phyloP scores from a whole-genome alignment of 2,329 filamentous ascomycete genomes.

The Fusarium papillatum region DNA sequence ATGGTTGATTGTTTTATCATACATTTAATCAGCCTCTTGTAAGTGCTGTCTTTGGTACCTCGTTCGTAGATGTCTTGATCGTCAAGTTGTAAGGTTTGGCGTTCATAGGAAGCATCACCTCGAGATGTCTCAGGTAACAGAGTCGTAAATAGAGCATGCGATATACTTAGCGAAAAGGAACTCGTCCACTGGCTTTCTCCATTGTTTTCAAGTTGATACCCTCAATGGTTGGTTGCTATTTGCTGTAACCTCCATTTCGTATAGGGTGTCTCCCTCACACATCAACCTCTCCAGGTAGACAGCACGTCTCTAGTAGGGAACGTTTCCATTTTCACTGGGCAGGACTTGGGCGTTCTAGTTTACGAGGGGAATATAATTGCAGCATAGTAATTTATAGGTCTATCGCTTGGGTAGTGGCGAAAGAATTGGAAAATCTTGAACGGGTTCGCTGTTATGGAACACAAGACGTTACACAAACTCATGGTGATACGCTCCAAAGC shows the following conservation, averaged over 20 bases:
- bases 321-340: neutral
- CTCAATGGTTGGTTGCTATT: neutral
- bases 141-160: neutral
- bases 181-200: neutral
- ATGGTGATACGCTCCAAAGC: neutral
- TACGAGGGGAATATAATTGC: neutral
- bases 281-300: neutral
- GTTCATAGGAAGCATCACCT: neutral
- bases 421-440: neutral
- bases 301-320: too few species aligned
- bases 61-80: neutral
- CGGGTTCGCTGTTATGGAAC: neutral
- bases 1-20: too few species aligned
- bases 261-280: neutral
- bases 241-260: too few species aligned
- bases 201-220: neutral
- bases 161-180: neutral
- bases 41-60: neutral
- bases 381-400: neutral
- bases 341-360: neutral
- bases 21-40: too few species aligned
- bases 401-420: rapidly evolving
- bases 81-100: neutral
- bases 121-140: neutral
- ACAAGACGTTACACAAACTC: neutral